These are phyloP conservation scores for Castanospermum australe DNA, from an alignment of 306 rosid species.

Conservation along the genomic window DNA sequence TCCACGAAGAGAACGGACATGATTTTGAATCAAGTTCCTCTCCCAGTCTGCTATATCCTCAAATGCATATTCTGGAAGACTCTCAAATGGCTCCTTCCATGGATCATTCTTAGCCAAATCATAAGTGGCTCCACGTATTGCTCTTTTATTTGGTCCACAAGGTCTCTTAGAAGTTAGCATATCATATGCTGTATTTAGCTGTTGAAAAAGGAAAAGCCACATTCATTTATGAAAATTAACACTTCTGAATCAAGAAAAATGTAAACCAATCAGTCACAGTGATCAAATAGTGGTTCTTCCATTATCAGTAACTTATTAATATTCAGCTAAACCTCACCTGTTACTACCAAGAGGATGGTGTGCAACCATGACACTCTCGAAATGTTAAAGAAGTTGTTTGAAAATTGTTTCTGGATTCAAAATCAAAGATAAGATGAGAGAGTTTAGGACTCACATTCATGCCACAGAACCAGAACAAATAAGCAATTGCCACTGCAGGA, in stretches of 20 bases:
- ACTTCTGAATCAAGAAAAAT: background rate
- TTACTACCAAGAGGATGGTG: background rate
- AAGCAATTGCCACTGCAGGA: slow-evolving; percentile 85
- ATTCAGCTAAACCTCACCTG: background rate
- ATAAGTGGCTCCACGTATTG: slow-evolving; percentile 79
- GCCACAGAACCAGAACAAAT: slow-evolving; percentile 83
- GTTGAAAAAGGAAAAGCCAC: slow-evolving; percentile 27
- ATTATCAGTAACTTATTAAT: background rate
- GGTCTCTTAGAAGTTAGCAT: slow-evolving; percentile 78
- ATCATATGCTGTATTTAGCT: slow-evolving; percentile 82
- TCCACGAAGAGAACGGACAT: slow-evolving; percentile 64
- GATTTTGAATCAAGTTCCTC: slow-evolving; percentile 72
- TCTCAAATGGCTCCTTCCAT: slow-evolving; percentile 91
- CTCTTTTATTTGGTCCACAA: slow-evolving; percentile 84
- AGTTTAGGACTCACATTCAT: slow-evolving; percentile 65
- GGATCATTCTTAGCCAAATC: slow-evolving; percentile 79
- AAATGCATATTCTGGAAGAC: slow-evolving; percentile 79
- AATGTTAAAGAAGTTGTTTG: background rate
- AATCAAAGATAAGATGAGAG: background rate
- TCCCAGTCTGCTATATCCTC: slow-evolving; percentile 87
- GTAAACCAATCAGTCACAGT: background rate
- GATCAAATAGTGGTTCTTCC: background rate
- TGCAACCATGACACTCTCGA: background rate
- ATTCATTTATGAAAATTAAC: background rate
- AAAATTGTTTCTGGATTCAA: slow-evolving; percentile 1